Conservation (phyloP, 2,329 filamentous ascomycete genomes). For the Fonsecaea nubica region DNA sequence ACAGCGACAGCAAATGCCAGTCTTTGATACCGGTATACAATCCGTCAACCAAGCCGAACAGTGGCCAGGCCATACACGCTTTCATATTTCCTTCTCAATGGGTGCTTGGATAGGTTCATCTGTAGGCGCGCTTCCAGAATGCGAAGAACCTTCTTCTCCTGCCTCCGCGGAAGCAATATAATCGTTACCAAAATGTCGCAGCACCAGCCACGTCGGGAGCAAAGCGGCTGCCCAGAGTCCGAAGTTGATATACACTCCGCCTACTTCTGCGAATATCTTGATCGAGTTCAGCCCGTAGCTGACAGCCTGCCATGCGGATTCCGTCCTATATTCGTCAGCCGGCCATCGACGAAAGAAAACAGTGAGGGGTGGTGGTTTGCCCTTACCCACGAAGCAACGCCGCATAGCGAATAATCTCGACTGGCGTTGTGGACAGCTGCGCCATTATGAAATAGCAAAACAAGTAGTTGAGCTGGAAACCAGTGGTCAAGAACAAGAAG, state of each 20-base stretch:
- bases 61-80: not conserved
- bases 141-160: not conserved
- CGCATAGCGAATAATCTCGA: conserved; percentile 71
- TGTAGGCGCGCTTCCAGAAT: conserved; percentile 9
- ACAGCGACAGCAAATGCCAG: not conserved
- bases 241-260: conserved; percentile 74
- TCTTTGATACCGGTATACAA: not conserved
- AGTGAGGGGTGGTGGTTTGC: not conserved
- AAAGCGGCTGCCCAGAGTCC: conserved; percentile 70
- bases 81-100: conserved; percentile 1
- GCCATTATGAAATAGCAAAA: conserved; percentile 75
- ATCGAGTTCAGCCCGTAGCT: conserved; percentile 72
- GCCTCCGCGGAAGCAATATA: not conserved
- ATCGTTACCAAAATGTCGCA: conserved; percentile 21
- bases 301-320: conserved; percentile 75
- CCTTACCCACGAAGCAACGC: conserved; percentile 64
- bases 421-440: conserved; percentile 66
- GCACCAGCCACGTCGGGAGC: conserved; percentile 71
- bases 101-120: not conserved
- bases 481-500: conserved; percentile 70
- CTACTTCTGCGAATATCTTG: conserved; percentile 67
- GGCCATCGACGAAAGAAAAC: not conserved
- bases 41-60: not conserved
- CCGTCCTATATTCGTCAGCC: conserved; percentile 54
- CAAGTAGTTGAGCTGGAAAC: conserved; percentile 77